Evolutionary conservation across 257 asterid genomes (phyloP).

Genomic region (Nicotiana sylvestris): DNA sequence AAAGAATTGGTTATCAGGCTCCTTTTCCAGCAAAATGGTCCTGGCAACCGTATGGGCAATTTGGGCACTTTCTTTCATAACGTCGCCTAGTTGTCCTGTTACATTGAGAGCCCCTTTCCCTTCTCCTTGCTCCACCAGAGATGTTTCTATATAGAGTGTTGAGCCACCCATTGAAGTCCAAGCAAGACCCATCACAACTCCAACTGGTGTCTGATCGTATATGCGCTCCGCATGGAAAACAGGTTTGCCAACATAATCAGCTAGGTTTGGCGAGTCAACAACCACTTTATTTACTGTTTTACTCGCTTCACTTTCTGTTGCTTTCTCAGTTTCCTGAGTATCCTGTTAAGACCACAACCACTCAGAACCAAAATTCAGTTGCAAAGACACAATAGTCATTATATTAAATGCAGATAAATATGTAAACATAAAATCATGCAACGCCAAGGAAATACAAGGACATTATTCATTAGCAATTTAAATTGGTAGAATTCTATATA

Average conservation of each 20-base stretch:
- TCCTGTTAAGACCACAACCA: constrained; percentile 31
- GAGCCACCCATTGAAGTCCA: constrained; percentile 99
- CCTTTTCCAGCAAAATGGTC: constrained; percentile 70
- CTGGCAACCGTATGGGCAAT: constrained; percentile 90
- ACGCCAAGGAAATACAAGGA: not conserved
- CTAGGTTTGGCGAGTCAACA: constrained; percentile 68
- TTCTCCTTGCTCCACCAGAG: constrained; percentile 74
- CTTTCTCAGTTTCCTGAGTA: constrained; percentile 36
- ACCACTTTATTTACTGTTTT: constrained; percentile 50
- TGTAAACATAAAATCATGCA: constrained; percentile 1
- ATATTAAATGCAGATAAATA: not conserved
- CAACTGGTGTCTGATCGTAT: constrained; percentile 77
- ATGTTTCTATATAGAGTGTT: constrained; percentile 82
- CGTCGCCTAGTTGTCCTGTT: constrained; percentile 96
- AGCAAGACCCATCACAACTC: constrained; percentile 99
- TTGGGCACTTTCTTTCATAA: constrained; percentile 98
- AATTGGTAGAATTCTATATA: not conserved
- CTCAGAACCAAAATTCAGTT: not conserved
- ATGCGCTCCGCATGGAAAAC: constrained; percentile 95
- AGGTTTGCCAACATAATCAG: constrained; percentile 89
- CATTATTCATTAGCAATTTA: not conserved
- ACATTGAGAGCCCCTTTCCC: constrained; percentile 76
- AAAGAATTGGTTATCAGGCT: constrained; percentile 61
- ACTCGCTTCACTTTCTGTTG: constrained; percentile 23
- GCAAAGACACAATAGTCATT: not conserved